Evolutionary conservation across 345 rosid species (phyloP), one percentile per base, ranked within the genome.

Genomic region (Schrenkiella parvula): DNA sequence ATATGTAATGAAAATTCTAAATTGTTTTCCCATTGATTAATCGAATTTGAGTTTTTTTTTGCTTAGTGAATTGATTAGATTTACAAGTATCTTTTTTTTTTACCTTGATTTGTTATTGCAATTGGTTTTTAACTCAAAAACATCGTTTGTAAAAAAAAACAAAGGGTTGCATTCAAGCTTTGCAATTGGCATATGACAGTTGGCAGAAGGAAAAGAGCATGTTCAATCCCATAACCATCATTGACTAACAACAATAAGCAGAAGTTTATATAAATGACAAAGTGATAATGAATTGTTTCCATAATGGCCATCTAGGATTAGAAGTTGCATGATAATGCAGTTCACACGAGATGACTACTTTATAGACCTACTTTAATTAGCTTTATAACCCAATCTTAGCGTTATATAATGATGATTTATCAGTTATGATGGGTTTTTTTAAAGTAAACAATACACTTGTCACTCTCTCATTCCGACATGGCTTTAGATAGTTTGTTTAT

Each of bases 221-320:
- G 50, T 47, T 35, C 25, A 18, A 70, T 47, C 22, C 47, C 38
- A 8, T 60, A 48, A 29, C 61, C 62, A 71, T 62, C 75, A 71
- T 39, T 61, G n/a, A 39, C 9, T 39, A 71, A 71, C 52, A 43
- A 41, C 53, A 51, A 29, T 31, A 53, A 31, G 35, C 18, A 41
- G 52, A 19, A 13, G 26, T 13, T 38, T 15, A 26, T 38, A 42
- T 15, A 72, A 39, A 26, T 29, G 69, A 57, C 4, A 67, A 74
- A 59, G 48, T n/a, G n/a, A n/a, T 31, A 51, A 57, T 17, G 29
- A 29, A 50, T 31, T 75, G 79, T 59, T 71, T 75, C 80, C 85
- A 80, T 75, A 75, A 60, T 80, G 82, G 82, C 73, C 22, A 72
- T 63, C 82, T 72, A 70, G 65, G 73, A 78, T 64, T 46, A 23